Evolutionary conservation across 2,329 filamentous ascomycete species (phyloP).

Genomic region (Salinomyces thailandicus): DNA sequence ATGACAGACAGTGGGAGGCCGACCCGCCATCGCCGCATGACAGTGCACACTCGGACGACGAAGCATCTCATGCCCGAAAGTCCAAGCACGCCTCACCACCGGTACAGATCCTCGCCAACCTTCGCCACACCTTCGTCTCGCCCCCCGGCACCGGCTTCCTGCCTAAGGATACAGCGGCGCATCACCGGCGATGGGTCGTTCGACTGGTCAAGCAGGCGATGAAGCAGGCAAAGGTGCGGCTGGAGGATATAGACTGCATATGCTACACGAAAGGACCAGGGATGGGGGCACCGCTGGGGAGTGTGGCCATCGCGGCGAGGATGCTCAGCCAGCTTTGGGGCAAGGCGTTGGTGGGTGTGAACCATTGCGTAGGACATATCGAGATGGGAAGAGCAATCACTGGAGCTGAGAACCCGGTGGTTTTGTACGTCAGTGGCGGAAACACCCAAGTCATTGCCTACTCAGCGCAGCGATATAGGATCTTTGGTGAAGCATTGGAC

Average conservation of each 20-base stretch:
- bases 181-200: conserved; percentile 81
- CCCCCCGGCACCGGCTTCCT: conserved; percentile 86
- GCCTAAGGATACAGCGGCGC: conserved; percentile 87
- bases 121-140: conserved; percentile 86
- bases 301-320: conserved; percentile 75
- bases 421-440: conserved; percentile 88
- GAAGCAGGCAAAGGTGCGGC: conserved; percentile 50
- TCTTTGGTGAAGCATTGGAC: conserved; percentile 95
- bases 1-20: conserved; percentile 19
- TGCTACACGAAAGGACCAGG: conserved; percentile 94
- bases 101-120: conserved; percentile 73
- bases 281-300: conserved; percentile 87
- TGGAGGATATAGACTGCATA: conserved; percentile 71
- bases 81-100: conserved; percentile 25
- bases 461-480: conserved; percentile 85
- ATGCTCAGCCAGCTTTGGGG: conserved; percentile 75
- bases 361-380: conserved; percentile 97
- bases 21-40: conserved; percentile 25
- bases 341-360: conserved; percentile 84
- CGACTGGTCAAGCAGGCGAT: conserved; percentile 71
- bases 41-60: conserved; percentile 25
- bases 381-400: conserved; percentile 97
- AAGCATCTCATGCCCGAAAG: conserved; percentile 5
- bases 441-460: conserved; percentile 99
- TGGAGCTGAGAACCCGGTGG: conserved; percentile 79